phyloP scores from a whole-genome alignment of 2,329 filamentous ascomycete species.

The Hortaea werneckii region DNA sequence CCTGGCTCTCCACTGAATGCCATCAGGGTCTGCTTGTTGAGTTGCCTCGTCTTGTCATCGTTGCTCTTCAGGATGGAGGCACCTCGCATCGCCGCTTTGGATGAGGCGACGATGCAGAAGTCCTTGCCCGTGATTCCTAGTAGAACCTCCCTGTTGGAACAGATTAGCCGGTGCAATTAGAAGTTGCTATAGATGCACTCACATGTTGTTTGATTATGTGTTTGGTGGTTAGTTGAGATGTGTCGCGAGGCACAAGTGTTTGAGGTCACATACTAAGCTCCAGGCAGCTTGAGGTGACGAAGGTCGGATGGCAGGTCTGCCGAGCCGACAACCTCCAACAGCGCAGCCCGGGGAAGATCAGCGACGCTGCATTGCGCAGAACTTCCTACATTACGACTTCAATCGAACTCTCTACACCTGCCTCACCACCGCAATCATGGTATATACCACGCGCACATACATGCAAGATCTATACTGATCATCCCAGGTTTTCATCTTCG shows the following conservation, averaged over 20 bases:
- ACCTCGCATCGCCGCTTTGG: slow-evolving; percentile 96
- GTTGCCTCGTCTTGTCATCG: slow-evolving; percentile 88
- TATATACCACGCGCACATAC: not conserved
- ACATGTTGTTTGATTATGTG: not conserved
- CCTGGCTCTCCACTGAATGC: slow-evolving; percentile 93
- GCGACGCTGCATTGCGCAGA: not conserved
- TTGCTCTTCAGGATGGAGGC: slow-evolving; percentile 88
- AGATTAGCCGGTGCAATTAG: not conserved
- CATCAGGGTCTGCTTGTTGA: slow-evolving; percentile 92
- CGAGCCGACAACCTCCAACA: not conserved
- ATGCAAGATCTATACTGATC: not conserved
- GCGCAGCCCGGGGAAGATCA: not conserved
- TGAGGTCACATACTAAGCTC: too few species aligned
- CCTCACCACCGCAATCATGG: not conserved
- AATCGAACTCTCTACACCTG: not conserved
- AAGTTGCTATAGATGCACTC: not conserved
- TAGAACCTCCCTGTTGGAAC: slow-evolving; percentile 74
- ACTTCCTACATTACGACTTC: not conserved
- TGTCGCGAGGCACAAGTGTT: too few species aligned
- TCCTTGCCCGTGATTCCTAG: slow-evolving; percentile 98
- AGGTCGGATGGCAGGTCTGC: not conserved
- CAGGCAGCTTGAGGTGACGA: slow-evolving; percentile 1
- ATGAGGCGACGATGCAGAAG: slow-evolving; percentile 95
- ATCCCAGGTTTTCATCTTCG: slow-evolving; percentile 55
- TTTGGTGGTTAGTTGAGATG: not conserved